Conservation (phyloP, 2,329 filamentous ascomycete species). For the Xylaria sp. region DNA sequence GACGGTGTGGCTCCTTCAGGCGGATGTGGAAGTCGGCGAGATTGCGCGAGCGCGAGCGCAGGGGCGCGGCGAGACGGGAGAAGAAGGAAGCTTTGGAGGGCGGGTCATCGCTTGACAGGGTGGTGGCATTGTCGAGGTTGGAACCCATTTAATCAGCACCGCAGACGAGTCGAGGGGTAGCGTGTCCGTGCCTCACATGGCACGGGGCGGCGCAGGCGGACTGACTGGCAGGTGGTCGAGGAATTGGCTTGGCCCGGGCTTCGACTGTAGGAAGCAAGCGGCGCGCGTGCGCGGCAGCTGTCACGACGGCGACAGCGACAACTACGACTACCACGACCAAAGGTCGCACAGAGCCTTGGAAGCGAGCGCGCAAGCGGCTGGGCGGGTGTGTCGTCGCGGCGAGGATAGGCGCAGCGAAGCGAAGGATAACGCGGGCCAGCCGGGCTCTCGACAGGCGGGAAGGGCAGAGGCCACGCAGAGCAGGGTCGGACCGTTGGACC, state of each 20-base stretch:
- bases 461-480: neutral
- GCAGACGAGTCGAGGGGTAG: conserved; percentile 9
- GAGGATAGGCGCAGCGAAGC: neutral
- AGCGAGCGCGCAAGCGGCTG: no score
- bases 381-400: no score
- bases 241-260: neutral
- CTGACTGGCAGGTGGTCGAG: conserved; percentile 27
- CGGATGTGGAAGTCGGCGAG: conserved; percentile 80
- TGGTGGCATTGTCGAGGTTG: conserved; percentile 47
- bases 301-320: neutral
- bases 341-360: neutral
- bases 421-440: conserved; percentile 16
- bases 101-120: conserved; percentile 47
- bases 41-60: conserved; percentile 64
- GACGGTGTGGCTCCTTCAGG: conserved; percentile 76
- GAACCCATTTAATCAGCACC: conserved; percentile 54
- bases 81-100: conserved; percentile 54
- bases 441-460: conserved; percentile 5
- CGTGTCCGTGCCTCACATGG: conserved; percentile 41
- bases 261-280: neutral
- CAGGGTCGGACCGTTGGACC: neutral
- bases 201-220: no score
- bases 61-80: conserved; percentile 58
- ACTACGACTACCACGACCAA: no score
- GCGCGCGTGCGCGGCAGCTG: conserved; percentile 15